Conservation (phyloP, 2,329 filamentous ascomycete species). For the Alternaria ethzedia region DNA sequence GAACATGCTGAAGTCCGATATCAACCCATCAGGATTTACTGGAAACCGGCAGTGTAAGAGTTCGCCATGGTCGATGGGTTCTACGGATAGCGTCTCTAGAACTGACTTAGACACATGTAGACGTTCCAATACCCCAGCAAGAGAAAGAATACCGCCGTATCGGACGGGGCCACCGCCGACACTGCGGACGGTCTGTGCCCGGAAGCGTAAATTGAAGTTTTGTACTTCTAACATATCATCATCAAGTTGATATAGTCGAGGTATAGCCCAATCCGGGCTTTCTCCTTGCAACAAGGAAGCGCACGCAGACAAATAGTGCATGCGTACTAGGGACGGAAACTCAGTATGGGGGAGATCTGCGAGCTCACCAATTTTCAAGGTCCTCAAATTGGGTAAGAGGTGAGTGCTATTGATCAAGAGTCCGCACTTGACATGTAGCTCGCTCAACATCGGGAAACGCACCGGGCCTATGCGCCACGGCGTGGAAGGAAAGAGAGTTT, state of each 20-base stretch:
- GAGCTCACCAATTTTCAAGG: background rate
- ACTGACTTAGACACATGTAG: background rate
- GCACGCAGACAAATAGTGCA: background rate
- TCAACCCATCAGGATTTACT: background rate
- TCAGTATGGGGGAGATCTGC: background rate
- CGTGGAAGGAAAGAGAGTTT: background rate
- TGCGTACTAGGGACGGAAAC: background rate
- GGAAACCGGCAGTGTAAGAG: background rate
- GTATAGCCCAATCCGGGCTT: background rate
- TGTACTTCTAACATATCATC: background rate
- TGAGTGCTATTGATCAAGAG: background rate
- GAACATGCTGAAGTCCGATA: background rate
- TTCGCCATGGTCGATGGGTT: background rate
- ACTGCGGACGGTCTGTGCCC: background rate
- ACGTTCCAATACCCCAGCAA: background rate
- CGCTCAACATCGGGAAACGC: background rate
- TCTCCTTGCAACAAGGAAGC: background rate
- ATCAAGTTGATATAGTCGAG: background rate
- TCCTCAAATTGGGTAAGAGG: background rate
- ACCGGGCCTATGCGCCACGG: background rate
- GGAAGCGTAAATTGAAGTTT: background rate
- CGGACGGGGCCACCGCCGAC: background rate
- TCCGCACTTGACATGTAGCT: background rate
- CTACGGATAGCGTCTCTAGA: background rate
- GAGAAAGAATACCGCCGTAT: background rate